phyloP scores from a whole-genome alignment of 176 grass and related monocot species.

The Phyllostachys edulis region DNA sequence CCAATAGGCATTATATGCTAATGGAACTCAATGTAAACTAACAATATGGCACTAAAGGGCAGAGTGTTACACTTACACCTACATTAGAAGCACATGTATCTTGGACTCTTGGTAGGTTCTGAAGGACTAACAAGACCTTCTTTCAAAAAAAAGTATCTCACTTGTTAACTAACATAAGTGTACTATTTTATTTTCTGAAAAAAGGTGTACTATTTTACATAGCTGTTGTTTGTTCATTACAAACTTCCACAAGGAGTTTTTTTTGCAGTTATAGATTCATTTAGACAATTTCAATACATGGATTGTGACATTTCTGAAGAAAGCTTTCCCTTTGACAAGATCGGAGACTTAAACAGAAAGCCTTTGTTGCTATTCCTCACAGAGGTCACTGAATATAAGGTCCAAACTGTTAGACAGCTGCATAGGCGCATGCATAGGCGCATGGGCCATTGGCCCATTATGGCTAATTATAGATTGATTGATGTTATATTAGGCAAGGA shows the following conservation, averaged over 20 bases:
- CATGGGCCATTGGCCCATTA: too few species aligned
- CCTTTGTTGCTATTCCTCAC: neutral
- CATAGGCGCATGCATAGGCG: too few species aligned
- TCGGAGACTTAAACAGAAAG: neutral
- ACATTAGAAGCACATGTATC: neutral
- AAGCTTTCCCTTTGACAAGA: neutral
- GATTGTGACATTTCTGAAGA: neutral
- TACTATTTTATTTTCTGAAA: neutral
- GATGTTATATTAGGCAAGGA: too few species aligned
- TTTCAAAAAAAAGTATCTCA: neutral
- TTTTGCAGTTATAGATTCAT: neutral
- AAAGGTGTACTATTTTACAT: neutral
- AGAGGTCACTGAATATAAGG: neutral
- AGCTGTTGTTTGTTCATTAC: neutral
- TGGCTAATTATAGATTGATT: too few species aligned
- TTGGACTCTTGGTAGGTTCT: neutral
- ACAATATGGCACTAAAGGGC: too few species aligned
- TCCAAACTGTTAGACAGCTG: too few species aligned
- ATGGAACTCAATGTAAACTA: too few species aligned
- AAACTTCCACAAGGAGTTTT: neutral
- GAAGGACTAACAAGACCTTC: neutral
- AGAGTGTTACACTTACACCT: too few species aligned
- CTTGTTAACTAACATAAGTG: neutral
- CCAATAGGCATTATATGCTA: too few species aligned
- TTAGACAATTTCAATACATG: neutral